These are phyloP conservation scores for Ceriops tagal DNA, from an alignment of 345 rosid species.

Conservation along the genomic window DNA sequence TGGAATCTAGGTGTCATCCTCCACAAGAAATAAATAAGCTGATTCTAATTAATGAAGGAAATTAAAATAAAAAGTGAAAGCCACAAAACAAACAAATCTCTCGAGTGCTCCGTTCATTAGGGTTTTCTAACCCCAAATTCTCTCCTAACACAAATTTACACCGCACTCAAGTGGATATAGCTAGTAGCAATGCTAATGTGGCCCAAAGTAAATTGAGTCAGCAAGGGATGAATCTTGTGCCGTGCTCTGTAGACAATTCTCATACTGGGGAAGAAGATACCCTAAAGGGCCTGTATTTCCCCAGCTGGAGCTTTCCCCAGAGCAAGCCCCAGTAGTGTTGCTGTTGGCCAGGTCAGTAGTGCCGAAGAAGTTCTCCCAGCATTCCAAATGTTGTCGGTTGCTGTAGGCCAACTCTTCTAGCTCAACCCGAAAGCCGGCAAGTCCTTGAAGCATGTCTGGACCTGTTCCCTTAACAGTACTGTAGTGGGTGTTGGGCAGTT, in stretches of 20 bases:
- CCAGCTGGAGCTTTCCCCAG: constrained; percentile 58
- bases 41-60: not conserved
- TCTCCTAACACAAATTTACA: constrained; percentile 31
- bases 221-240: constrained; percentile 30
- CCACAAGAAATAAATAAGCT: no score
- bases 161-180: constrained; percentile 11
- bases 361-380: constrained; percentile 31
- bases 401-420: constrained; percentile 18
- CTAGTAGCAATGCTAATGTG: constrained; percentile 24
- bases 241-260: constrained; percentile 29
- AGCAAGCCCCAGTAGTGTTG: constrained; percentile 39
- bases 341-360: constrained; percentile 23
- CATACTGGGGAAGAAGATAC: constrained; percentile 33
- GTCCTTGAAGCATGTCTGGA: constrained; percentile 38
- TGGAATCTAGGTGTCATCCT: no score
- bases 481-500: constrained; percentile 28
- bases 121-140: constrained; percentile 13
- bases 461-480: constrained; percentile 11
- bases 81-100: constrained; percentile 26
- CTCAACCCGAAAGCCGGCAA: constrained; percentile 22
- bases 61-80: constrained; percentile 2
- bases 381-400: constrained; percentile 18
- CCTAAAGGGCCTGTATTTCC: constrained; percentile 44
- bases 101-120: not conserved
- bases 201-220: constrained; percentile 41